phyloP scores from a whole-genome alignment of 2,329 filamentous ascomycete species.

The Trichoderma sp. region DNA sequence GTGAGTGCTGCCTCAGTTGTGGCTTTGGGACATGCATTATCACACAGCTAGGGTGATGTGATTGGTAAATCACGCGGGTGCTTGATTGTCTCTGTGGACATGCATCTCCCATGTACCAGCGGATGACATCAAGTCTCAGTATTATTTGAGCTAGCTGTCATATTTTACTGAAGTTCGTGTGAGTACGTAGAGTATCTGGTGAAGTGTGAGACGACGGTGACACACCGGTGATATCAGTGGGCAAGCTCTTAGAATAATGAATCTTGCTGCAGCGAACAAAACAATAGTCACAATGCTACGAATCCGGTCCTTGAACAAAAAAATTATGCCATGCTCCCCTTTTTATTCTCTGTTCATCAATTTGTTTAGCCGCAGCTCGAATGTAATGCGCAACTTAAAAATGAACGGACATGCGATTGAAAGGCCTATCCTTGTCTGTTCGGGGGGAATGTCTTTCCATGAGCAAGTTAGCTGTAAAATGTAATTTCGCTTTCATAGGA shows the following conservation, averaged over 20 bases:
- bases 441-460: background rate
- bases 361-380: background rate
- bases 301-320: background rate
- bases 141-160: background rate
- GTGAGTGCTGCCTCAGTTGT: background rate
- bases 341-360: background rate
- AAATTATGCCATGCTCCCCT: background rate
- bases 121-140: background rate
- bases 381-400: background rate
- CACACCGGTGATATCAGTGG: background rate
- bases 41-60: background rate
- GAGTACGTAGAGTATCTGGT: background rate
- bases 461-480: background rate
- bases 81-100: background rate
- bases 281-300: background rate
- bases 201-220: background rate
- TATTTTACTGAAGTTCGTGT: background rate
- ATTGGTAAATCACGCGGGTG: background rate
- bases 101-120: background rate
- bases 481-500: background rate
- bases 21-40: slow-evolving; percentile 3
- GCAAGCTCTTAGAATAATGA: background rate
- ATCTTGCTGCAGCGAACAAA: background rate
- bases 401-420: background rate
- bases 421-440: background rate